Evolutionary conservation across 1,284 basidiomycete species (phyloP), one percentile per base, ranked within the genome.

Genomic region (Fistulinella cinereoalba): DNA sequence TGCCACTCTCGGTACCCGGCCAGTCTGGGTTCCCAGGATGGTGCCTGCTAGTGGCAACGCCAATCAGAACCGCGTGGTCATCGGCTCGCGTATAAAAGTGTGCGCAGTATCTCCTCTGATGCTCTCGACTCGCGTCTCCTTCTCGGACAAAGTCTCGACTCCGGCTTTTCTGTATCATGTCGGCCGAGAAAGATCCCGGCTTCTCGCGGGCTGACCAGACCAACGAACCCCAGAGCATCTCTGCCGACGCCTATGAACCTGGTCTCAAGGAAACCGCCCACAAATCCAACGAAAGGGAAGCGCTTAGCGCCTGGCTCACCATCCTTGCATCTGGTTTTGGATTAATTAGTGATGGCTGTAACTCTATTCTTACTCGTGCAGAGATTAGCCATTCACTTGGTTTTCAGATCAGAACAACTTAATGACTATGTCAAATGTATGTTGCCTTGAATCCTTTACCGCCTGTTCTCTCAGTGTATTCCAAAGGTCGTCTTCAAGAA

Each of bases 281-380:
- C 36, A 49, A 61, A 37, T 52, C 64, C 25, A 54, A 50, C 18
- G 50, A 58, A n/a, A 76, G 65, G 53, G 73, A 78, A 53, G 62
- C 56, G 10, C 60, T 80, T 41, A 83, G 81, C 55, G 68, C 72
- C 18, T 78, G 77, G 61, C 79, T 83, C 58, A 81, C 81, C 13
- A 82, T 85, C 53, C 65, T 74, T 28, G 81, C 81, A 36, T 74
- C 83, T 19, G 83, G 79, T 2, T 81, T 81, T 57, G 84, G 83
- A 34, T 66, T 87, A 36, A 80, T 87, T 52, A 82, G 78, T 46
- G 84, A 88, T 70, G 85, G 85, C 34, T 83, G 81, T 81, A 57
- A 67, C 71, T 71, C 31, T 18, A 36, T 45, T 28, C 37, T 37
- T 38, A 5, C n/a, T 27, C n/a, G 6, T 38, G 13, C 38, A 25